A percentile compares a stretch with the other conserved stretches of the same genome.
Evolutionary conservation across 176 grass and related monocot genomes (phyloP).

Genomic region (Zoysia japonica): DNA sequence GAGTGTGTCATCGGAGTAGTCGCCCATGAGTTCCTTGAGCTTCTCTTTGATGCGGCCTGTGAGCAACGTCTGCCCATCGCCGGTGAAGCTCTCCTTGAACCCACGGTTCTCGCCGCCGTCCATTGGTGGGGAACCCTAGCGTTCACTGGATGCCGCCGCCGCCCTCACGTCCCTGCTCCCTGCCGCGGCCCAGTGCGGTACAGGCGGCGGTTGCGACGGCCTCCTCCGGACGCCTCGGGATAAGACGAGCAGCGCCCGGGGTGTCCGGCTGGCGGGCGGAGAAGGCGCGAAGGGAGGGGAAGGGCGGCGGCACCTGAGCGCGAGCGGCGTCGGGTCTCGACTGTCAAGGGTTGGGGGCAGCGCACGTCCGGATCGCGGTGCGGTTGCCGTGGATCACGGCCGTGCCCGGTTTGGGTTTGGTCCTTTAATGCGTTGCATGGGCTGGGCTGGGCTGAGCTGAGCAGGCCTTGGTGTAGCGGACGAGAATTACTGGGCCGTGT

Average conservation of each 20-base stretch:
- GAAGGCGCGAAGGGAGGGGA: neutral
- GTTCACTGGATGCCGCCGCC: slow-evolving; percentile 6
- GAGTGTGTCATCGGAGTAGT: slow-evolving; percentile 86
- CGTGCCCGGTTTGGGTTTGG: too few relatives aligned
- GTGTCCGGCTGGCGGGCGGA: neutral
- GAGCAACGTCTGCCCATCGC: slow-evolving; percentile 60
- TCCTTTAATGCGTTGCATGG: too few relatives aligned
- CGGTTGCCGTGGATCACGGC: too few relatives aligned
- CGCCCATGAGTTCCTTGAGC: slow-evolving; percentile 83
- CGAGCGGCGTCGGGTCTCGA: slow-evolving; percentile 37
- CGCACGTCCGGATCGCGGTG: neutral
- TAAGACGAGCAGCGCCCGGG: neutral
- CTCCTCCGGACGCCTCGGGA: neutral
- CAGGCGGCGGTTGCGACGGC: neutral
- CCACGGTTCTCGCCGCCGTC: slow-evolving; percentile 46
- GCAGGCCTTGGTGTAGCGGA: neutral
- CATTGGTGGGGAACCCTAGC: slow-evolving; percentile 52
- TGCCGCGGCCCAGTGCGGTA: neutral
- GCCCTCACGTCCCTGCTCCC: slow-evolving; percentile 5
- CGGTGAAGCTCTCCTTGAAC: slow-evolving; percentile 70
- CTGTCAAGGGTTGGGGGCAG: slow-evolving; percentile 9
- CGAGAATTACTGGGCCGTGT: neutral
- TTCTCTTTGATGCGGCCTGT: slow-evolving; percentile 64
- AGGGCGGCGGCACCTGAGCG: slow-evolving; percentile 9
- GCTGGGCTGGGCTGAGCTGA: neutral